These are phyloP conservation scores for Incumbomyces lentus DNA, from an alignment of 2,329 filamentous ascomycete species.

Conservation along the genomic window DNA sequence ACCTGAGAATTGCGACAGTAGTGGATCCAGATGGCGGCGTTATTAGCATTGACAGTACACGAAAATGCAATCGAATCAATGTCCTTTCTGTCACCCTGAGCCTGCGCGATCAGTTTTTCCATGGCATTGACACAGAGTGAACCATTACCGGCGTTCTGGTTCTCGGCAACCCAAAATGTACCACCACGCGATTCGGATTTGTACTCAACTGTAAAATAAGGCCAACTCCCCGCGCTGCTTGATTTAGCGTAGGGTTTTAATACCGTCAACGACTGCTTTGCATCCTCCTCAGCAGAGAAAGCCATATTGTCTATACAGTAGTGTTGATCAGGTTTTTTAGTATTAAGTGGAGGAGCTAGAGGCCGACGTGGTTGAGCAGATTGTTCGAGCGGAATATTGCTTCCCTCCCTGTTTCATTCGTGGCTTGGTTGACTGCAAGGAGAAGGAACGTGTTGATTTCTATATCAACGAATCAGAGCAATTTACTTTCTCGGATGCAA, in stretches of 20 bases:
- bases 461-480: too few species aligned
- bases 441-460: too few species aligned
- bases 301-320: constrained; percentile 1
- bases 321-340: constrained; percentile 1
- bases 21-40: constrained; percentile 5
- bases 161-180: constrained; percentile 9
- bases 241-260: background rate
- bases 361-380: background rate
- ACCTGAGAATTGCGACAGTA: constrained; percentile 3
- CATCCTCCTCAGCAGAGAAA: background rate
- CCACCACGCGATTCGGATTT: constrained; percentile 8
- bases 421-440: too few species aligned
- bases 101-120: constrained; percentile 5
- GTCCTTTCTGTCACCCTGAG: background rate
- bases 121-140: constrained; percentile 8
- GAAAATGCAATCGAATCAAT: constrained; percentile 7
- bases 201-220: constrained; percentile 8
- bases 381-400: background rate
- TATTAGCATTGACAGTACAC: background rate
- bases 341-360: background rate
- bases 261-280: background rate
- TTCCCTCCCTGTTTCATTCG: too few species aligned
- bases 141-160: constrained; percentile 9
- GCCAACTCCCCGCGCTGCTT: constrained; percentile 6
- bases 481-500: too few species aligned